Percentiles rank a stretch among this genome's conserved stretches.
Conservation (phyloP, 176 grass and related monocot species). For the Alloteropsis semialata region DNA sequence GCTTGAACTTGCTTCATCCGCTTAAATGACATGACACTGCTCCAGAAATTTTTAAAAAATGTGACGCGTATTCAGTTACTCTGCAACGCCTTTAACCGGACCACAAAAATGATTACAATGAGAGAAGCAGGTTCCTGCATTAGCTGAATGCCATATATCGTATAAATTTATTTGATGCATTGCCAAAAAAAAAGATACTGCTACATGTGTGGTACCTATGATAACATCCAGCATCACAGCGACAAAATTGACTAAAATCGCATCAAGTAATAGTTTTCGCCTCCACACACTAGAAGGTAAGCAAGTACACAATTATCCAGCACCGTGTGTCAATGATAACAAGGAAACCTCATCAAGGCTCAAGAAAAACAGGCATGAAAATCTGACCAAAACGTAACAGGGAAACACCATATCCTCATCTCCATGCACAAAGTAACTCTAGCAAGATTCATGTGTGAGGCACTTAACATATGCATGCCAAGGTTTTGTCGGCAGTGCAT, state of each 20-base stretch:
- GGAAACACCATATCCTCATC: conserved; percentile 26
- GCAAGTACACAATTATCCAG: conserved; percentile 22
- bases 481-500: neutral
- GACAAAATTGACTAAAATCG: neutral
- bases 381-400: conserved; percentile 23
- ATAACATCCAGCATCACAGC: neutral
- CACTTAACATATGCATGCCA: neutral
- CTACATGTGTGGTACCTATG: neutral
- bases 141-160: too few species aligned
- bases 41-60: too few species aligned
- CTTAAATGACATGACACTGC: too few species aligned
- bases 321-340: neutral
- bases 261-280: neutral
- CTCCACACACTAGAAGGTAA: neutral
- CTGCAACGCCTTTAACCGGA: too few species aligned
- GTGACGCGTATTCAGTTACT: too few species aligned
- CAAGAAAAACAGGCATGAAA: conserved; percentile 16
- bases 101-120: too few species aligned
- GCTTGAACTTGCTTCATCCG: too few species aligned
- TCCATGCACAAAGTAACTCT: conserved; percentile 16
- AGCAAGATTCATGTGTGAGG: conserved; percentile 14
- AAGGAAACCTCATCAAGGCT: conserved; percentile 22
- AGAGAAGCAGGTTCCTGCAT: too few species aligned
- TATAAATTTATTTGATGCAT: conserved; percentile 12
- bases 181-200: neutral